Evolutionary conservation across 2,329 filamentous ascomycete genomes (phyloP).

Genomic region (Calycina herbarum): DNA sequence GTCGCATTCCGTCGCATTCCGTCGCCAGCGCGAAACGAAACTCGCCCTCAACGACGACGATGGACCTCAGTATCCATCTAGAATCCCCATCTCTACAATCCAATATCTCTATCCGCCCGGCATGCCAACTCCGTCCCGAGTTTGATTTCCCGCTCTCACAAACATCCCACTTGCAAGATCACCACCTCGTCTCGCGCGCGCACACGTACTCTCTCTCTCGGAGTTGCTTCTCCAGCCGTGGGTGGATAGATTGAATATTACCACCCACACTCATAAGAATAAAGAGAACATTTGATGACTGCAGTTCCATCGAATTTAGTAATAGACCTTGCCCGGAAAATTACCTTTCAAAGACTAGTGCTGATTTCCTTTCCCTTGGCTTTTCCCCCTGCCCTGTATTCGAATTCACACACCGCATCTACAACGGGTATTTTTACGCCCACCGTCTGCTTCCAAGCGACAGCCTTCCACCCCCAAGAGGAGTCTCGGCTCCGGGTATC

Average conservation of each 20-base stretch:
- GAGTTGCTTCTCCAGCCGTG: not conserved
- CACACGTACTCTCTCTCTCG: not conserved
- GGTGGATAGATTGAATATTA: slow-evolving; percentile 1
- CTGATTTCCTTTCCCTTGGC: not conserved
- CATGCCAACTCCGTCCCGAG: not conserved
- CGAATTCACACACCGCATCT: too few relatives aligned
- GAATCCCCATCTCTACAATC: not conserved
- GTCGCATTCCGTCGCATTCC: not conserved
- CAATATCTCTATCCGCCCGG: not conserved
- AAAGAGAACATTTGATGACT: not conserved
- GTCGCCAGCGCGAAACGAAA: slow-evolving; percentile 4
- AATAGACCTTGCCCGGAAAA: not conserved
- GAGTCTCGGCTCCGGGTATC: not conserved
- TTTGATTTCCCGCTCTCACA: not conserved
- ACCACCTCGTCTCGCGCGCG: slow-evolving; percentile 5
- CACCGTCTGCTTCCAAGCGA: too few relatives aligned
- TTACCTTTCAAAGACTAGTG: not conserved
- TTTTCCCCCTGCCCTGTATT: too few relatives aligned
- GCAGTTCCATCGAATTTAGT: not conserved
- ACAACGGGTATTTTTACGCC: too few relatives aligned
- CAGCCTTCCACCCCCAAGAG: too few relatives aligned
- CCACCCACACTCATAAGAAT: not conserved
- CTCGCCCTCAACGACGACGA: not conserved
- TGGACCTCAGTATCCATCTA: not conserved
- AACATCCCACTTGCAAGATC: not conserved